Conservation (phyloP, 2,329 filamentous ascomycete species). For the Aspergillus sp. region DNA sequence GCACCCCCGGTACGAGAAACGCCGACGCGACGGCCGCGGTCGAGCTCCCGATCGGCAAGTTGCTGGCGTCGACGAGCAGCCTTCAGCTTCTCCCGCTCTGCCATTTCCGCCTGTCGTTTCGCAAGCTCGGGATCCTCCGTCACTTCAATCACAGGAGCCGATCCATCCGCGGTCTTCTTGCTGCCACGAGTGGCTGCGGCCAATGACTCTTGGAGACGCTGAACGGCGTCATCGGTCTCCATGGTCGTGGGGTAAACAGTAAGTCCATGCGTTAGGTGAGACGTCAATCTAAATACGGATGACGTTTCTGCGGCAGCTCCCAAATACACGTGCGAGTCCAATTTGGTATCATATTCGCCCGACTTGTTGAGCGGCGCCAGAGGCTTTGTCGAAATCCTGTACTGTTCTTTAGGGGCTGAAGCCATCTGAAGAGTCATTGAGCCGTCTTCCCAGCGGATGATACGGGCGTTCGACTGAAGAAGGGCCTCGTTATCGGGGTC, state of each 20-base stretch:
- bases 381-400: slow-evolving; percentile 58
- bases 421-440: slow-evolving; percentile 66
- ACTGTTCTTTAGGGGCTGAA: slow-evolving; percentile 60
- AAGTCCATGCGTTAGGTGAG: slow-evolving; percentile 62
- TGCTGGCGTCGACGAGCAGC: slow-evolving; percentile 55
- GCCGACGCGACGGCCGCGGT: slow-evolving; percentile 52
- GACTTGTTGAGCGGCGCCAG: slow-evolving; percentile 58
- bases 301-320: slow-evolving; percentile 59
- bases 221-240: slow-evolving; percentile 60
- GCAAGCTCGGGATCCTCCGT: slow-evolving; percentile 64
- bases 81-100: slow-evolving; percentile 59
- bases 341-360: slow-evolving; percentile 51
- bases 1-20: slow-evolving; percentile 46
- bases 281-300: slow-evolving; percentile 59
- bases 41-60: slow-evolving; percentile 55
- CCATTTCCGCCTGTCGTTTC: slow-evolving; percentile 58
- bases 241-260: slow-evolving; percentile 56
- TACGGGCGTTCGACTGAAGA: slow-evolving; percentile 64
- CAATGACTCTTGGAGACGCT: slow-evolving; percentile 61
- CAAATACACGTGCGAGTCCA: slow-evolving; percentile 65
- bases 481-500: slow-evolving; percentile 58
- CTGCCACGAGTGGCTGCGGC: slow-evolving; percentile 56
- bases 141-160: slow-evolving; percentile 57
- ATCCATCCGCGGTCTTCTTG: slow-evolving; percentile 51
- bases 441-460: slow-evolving; percentile 67